Base-by-base conservation (phyloP, 345 rosid genomes). In the Turritis glabra region DNA sequence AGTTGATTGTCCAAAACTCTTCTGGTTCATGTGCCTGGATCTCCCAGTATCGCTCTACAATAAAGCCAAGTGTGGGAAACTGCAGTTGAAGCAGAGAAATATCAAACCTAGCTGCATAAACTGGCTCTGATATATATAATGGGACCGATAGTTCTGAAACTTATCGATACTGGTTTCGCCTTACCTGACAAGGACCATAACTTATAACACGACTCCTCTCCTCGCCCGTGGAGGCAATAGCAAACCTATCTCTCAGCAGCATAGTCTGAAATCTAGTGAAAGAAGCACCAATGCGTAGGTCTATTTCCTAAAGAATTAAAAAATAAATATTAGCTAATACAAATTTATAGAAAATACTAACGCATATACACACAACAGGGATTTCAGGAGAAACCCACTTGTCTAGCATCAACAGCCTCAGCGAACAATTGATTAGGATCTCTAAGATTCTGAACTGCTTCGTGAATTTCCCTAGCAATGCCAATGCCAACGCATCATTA, bases 101-200 rank as follows among this genome's bases (percentile, higher is more conserved):
- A 40, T 65, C 70, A 65, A 82, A 59, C 47, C 23, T 51, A 37
- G 44, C 18, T 15, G 29, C 61, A 64, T 48, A 21, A 61, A 65
- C 29, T 53, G 51, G 8, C 54, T 77, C 64, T 21, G 60, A 50
- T 53, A 76, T 51, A 58, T 46, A 60, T 63, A 74, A 56, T 29
- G 44, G 7, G 53, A 53, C 37, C 57, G 21, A 54, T 27, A 3
- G 25, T 40, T 56, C 38, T 53, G 55, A 72, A 41, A 6, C 0
- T 37, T 35, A 29, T 56, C 27, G 56, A 54, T 29, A 41, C n/a
- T 62, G 58, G 27, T 64, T 37, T 68, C 70, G 63, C 50, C 82
- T 54, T 81, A 94, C 97, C 92, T 94, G 97, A 77, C 99, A 94
- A 59, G 97, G 99, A 73, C 99, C 99, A 82, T 91, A 94, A 82